A percentile compares a stretch with the other conserved stretches of the same genome.
Evolutionary conservation across 2,329 filamentous ascomycete species (phyloP).

Genomic region (Aspergillus niger): DNA sequence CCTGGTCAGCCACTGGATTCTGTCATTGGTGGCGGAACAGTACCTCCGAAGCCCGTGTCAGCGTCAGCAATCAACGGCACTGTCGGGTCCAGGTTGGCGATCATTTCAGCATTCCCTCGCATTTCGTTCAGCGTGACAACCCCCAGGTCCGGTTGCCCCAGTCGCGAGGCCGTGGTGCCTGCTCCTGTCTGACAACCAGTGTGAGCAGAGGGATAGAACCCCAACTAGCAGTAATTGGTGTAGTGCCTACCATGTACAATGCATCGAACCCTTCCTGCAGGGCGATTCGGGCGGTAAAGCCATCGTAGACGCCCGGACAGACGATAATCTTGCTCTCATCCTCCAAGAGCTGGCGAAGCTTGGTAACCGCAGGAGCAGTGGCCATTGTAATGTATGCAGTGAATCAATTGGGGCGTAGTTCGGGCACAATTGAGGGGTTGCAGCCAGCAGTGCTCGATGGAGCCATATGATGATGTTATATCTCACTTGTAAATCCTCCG

Average conservation of each 20-base stretch:
- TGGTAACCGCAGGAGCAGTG: neutral
- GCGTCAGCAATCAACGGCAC: conserved; percentile 27
- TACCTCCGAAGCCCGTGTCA: conserved; percentile 27
- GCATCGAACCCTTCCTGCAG: neutral
- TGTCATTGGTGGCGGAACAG: neutral
- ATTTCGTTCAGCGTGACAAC: conserved; percentile 49
- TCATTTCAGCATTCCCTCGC: conserved; percentile 50
- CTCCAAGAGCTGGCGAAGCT: neutral
- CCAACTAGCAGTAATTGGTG: neutral
- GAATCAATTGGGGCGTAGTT: neutral
- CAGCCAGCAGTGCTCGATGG: neutral
- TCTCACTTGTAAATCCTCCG: neutral
- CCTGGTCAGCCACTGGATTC: neutral
- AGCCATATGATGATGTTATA: neutral
- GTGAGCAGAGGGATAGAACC: neutral
- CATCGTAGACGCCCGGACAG: conserved; percentile 9
- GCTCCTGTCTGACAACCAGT: neutral
- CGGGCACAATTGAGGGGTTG: neutral
- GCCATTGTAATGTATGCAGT: neutral
- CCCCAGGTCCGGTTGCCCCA: conserved; percentile 36
- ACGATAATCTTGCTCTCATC: neutral
- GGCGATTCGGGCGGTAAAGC: conserved; percentile 9
- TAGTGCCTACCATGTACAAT: conserved; percentile 5
- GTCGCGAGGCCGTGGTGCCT: conserved; percentile 1
- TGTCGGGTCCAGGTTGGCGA: conserved; percentile 43